Percentiles rank a stretch among this genome's conserved stretches.
Evolutionary conservation across 805 yeast species (phyloP).

Genomic region (Hanseniaspora guilliermondii): DNA sequence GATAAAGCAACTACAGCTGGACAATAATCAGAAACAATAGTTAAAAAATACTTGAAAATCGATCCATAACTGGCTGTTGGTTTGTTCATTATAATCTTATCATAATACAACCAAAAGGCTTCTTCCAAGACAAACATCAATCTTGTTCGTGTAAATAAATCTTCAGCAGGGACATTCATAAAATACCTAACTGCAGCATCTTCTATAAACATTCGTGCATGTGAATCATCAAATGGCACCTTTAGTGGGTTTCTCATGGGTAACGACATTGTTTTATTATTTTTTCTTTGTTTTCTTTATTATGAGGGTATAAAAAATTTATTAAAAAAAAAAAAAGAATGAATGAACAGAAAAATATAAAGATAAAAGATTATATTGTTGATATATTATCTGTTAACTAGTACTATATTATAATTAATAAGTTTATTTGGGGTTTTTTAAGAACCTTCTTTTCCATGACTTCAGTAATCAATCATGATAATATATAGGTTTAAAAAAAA

Average conservation of each 20-base stretch:
- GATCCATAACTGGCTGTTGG: slow-evolving; percentile 20
- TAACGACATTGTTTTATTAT: slow-evolving; percentile 40
- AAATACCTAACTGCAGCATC: slow-evolving; percentile 83
- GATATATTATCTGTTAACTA: no score
- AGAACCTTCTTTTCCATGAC: no score
- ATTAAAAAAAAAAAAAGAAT: no score
- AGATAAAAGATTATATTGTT: no score
- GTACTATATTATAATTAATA: no score
- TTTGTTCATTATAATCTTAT: slow-evolving; percentile 36
- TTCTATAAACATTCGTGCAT: slow-evolving; percentile 42
- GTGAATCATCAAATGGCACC: slow-evolving; percentile 49
- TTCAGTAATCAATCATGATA: no score
- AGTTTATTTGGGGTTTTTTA: no score
- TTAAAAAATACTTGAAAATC: slow-evolving; percentile 66
- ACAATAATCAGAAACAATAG: slow-evolving; percentile 51
- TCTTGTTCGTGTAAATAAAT: slow-evolving; percentile 51
- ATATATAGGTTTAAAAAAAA: no score
- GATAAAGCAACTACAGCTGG: slow-evolving; percentile 38
- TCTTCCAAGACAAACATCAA: slow-evolving; percentile 91
- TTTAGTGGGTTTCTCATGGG: slow-evolving; percentile 45
- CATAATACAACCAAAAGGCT: slow-evolving; percentile 95
- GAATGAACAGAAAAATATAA: no score
- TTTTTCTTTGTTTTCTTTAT: background rate
- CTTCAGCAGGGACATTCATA: slow-evolving; percentile 84
- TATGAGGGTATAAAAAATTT: no score